Evolutionary conservation across 2,329 filamentous ascomycete species (phyloP).

Genomic region (Aspergillus fumigatus): DNA sequence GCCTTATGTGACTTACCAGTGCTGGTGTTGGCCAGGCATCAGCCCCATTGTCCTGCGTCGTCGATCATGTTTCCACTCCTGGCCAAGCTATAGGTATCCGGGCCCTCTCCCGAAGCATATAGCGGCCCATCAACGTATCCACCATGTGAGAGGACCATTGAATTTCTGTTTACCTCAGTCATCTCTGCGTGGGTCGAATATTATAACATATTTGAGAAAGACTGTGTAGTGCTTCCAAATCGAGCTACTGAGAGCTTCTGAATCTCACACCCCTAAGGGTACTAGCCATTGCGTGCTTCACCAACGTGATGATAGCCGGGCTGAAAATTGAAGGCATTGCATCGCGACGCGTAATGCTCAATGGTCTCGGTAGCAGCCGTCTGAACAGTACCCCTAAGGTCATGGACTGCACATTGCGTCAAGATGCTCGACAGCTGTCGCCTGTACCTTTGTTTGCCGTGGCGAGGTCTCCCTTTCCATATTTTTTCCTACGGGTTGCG

Average conservation of each 20-base stretch:
- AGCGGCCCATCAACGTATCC: slow-evolving; percentile 7
- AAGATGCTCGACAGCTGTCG: neutral
- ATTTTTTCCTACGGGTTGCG: neutral
- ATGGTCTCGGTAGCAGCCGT: neutral
- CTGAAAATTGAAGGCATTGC: slow-evolving; percentile 4
- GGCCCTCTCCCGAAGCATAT: slow-evolving; percentile 13
- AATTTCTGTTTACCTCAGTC: neutral
- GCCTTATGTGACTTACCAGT: neutral
- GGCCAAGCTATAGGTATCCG: slow-evolving; percentile 13
- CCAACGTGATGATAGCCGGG: slow-evolving; percentile 12
- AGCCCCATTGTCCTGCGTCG: slow-evolving; percentile 4
- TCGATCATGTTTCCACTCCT: slow-evolving; percentile 13
- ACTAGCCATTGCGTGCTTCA: slow-evolving; percentile 3
- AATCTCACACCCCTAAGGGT: neutral
- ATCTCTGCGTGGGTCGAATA: neutral
- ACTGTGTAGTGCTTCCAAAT: slow-evolving; percentile 1
- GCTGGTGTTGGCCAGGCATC: slow-evolving; percentile 7
- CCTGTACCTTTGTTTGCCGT: neutral
- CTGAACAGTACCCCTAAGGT: neutral
- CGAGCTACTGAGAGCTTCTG: neutral
- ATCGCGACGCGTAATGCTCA: slow-evolving; percentile 12
- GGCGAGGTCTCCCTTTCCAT: neutral
- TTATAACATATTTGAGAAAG: slow-evolving; percentile 3
- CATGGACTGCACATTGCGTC: neutral
- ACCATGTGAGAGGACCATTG: slow-evolving; percentile 6